These are phyloP conservation scores for Boletellus sp. DNA, from an alignment of 1,284 basidiomycete genomes.

Conservation along the genomic window DNA sequence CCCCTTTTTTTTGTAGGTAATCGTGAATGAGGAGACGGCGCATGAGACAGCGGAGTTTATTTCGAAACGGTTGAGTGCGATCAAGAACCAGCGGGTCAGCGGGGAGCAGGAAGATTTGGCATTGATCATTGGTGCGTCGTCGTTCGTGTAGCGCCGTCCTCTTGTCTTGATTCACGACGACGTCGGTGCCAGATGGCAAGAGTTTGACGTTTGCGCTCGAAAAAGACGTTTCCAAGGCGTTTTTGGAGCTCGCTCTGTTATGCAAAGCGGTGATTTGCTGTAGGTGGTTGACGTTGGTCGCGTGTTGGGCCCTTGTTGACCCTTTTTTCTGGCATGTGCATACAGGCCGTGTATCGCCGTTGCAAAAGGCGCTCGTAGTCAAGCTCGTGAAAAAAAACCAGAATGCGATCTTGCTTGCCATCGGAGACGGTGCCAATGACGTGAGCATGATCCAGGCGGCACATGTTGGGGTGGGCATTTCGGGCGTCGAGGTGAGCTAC, in stretches of 20 bases:
- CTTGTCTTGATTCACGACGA: neutral
- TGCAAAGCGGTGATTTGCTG: slow-evolving; percentile 99
- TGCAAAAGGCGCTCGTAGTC: slow-evolving; percentile 97
- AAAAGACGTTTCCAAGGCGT: slow-evolving; percentile 84
- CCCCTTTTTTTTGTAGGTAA: slow-evolving; percentile 52
- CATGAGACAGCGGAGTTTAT: slow-evolving; percentile 85
- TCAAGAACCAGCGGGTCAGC: slow-evolving; percentile 87
- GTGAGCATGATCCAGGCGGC: slow-evolving; percentile 97
- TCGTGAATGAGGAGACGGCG: slow-evolving; percentile 89
- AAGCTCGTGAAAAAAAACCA: slow-evolving; percentile 98
- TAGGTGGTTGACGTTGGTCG: slow-evolving; percentile 29
- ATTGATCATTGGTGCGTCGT: slow-evolving; percentile 77
- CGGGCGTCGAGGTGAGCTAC: slow-evolving; percentile 84
- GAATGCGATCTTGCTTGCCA: slow-evolving; percentile 88
- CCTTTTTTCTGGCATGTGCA: neutral
- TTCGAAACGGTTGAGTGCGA: slow-evolving; percentile 83
- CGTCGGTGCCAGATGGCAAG: slow-evolving; percentile 73
- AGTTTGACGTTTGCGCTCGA: slow-evolving; percentile 91
- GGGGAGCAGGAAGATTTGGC: slow-evolving; percentile 95
- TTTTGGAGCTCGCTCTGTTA: slow-evolving; percentile 95
- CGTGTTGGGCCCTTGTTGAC: too few relatives aligned
- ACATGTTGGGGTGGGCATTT: slow-evolving; percentile 97
- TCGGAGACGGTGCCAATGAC: slow-evolving; percentile 97
- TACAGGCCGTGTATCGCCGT: slow-evolving; percentile 90
- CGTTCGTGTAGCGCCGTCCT: too few relatives aligned